Percentiles rank a stretch among this genome's conserved stretches.
These are phyloP conservation scores for Lactifluus subvellereus DNA, from an alignment of 768 basidiomycete species.

Conservation along the genomic window DNA sequence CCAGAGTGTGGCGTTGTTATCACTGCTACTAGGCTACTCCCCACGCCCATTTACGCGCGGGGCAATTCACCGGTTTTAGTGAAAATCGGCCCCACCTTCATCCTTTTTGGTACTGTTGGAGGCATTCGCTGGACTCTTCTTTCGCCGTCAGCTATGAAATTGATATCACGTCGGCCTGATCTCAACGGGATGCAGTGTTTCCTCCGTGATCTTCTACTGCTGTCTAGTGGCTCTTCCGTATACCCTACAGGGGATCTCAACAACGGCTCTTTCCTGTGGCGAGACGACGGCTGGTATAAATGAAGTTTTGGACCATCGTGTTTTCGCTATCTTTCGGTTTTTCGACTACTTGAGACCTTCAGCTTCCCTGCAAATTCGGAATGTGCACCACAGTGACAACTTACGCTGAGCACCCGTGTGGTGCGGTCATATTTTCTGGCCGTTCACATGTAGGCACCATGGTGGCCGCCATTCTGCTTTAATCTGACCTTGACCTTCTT, in stretches of 20 bases:
- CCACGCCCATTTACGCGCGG: background rate
- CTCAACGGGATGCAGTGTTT: background rate
- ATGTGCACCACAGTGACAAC: conserved; percentile 19
- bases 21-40: background rate
- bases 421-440: conserved; percentile 12
- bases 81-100: too few relatives aligned
- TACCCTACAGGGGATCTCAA: too few relatives aligned
- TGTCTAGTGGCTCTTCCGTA: too few relatives aligned
- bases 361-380: background rate
- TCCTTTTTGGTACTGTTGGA: background rate
- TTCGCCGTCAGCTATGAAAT: background rate
- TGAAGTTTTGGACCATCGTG: background rate
- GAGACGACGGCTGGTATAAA: conserved; percentile 6
- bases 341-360: background rate
- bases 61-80: background rate
- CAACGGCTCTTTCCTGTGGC: background rate
- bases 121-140: background rate
- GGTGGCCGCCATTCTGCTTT: background rate
- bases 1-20: conserved; percentile 1
- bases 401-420: conserved; percentile 13
- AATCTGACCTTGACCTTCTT: background rate
- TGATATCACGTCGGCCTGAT: background rate
- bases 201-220: background rate
- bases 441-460: conserved; percentile 6
- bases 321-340: background rate